phyloP scores from a whole-genome alignment of 306 rosid genomes.

The Mimosa bimucronata region DNA sequence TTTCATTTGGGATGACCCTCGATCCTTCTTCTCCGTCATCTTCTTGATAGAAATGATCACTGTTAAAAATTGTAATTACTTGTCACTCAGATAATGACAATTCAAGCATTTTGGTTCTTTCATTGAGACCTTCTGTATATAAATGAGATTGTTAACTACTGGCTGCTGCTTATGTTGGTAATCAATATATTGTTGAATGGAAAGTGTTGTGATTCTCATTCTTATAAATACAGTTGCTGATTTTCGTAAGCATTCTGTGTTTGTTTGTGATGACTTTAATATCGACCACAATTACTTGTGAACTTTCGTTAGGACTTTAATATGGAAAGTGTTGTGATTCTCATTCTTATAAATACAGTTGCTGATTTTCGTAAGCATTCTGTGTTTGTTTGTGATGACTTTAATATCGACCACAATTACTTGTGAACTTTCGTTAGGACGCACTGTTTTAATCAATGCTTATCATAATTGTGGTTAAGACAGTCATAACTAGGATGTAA shows the following conservation, averaged over 20 bases:
- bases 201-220: conserved; percentile 17
- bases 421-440: too few species aligned
- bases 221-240: neutral
- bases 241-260: neutral
- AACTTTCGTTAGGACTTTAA: too few species aligned
- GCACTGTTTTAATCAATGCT: too few species aligned
- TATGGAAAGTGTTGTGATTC: conserved; percentile 14
- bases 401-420: too few species aligned
- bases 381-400: too few species aligned
- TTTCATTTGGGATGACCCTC: conserved; percentile 38
- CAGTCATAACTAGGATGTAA: neutral
- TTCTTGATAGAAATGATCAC: conserved; percentile 34
- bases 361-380: neutral
- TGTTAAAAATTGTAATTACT: conserved; percentile 45
- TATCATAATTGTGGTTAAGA: neutral
- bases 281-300: too few species aligned
- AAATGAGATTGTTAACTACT: conserved; percentile 2
- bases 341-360: neutral
- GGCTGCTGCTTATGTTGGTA: neutral
- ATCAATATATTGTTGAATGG: neutral
- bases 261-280: too few species aligned
- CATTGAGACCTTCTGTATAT: conserved; percentile 2
- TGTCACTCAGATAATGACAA: conserved; percentile 24
- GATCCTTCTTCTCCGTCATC: conserved; percentile 21
- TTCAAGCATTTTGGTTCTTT: conserved; percentile 36